Percentiles rank a stretch among this genome's conserved stretches.
Conservation (phyloP, 2,329 filamentous ascomycete genomes). For the Cladosporium sp. region DNA sequence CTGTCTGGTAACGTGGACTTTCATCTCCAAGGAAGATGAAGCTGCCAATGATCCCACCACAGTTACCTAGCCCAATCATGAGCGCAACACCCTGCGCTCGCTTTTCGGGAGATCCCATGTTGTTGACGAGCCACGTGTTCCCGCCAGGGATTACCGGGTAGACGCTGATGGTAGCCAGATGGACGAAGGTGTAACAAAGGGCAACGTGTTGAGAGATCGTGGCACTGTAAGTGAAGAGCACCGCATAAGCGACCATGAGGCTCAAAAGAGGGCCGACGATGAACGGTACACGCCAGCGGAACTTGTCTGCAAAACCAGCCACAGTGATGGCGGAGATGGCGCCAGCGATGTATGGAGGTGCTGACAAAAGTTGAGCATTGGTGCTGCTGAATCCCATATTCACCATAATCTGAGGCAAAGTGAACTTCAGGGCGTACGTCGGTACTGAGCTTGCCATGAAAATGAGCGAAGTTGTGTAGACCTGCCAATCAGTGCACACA, state of each 20-base stretch:
- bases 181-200: slow-evolving; percentile 25
- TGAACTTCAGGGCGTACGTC: slow-evolving; percentile 33
- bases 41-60: slow-evolving; percentile 37
- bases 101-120: slow-evolving; percentile 30
- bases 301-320: slow-evolving; percentile 28
- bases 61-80: slow-evolving; percentile 36
- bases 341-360: slow-evolving; percentile 28
- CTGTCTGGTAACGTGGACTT: slow-evolving; percentile 45
- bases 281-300: slow-evolving; percentile 30
- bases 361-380: slow-evolving; percentile 22
- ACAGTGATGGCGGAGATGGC: slow-evolving; percentile 28
- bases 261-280: slow-evolving; percentile 24
- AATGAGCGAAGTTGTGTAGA: slow-evolving; percentile 21
- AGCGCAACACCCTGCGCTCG: slow-evolving; percentile 38
- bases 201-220: slow-evolving; percentile 6
- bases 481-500: slow-evolving; percentile 22
- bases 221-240: slow-evolving; percentile 23
- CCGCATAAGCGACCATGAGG: slow-evolving; percentile 24
- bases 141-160: slow-evolving; percentile 28
- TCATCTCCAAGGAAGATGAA: slow-evolving; percentile 35
- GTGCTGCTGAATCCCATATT: slow-evolving; percentile 22
- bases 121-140: slow-evolving; percentile 30
- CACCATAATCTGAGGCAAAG: slow-evolving; percentile 47
- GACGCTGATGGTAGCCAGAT: slow-evolving; percentile 25
- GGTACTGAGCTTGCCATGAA: slow-evolving; percentile 22